Percentiles rank a stretch among this genome's conserved stretches.
Evolutionary conservation across 2,329 filamentous ascomycete genomes (phyloP).

Genomic region (Biscogniauxia sp.): DNA sequence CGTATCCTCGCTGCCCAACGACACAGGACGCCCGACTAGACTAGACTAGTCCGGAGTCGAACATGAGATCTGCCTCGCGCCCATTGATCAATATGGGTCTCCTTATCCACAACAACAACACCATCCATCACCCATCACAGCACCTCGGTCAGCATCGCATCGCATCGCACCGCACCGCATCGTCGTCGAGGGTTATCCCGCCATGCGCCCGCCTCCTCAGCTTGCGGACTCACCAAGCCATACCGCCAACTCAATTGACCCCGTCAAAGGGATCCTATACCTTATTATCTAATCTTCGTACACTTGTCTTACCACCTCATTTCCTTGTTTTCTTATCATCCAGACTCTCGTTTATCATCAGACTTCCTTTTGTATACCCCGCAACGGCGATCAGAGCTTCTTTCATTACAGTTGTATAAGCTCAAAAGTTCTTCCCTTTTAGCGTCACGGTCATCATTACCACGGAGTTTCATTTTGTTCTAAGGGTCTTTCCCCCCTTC

Average conservation of each 20-base stretch:
- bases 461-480: not conserved
- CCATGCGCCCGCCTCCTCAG: not conserved
- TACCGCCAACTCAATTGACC: not conserved
- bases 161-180: too few relatives aligned
- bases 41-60: slow-evolving; percentile 3
- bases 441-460: not conserved
- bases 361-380: not conserved
- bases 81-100: not conserved
- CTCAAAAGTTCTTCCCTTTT: not conserved
- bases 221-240: not conserved
- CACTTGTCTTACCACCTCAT: not conserved
- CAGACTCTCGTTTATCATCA: not conserved
- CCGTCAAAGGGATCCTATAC: not conserved
- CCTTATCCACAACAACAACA: not conserved
- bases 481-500: not conserved
- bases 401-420: not conserved
- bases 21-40: not conserved
- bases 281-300: not conserved
- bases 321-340: not conserved
- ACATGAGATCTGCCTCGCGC: not conserved
- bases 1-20: not conserved
- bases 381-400: not conserved
- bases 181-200: not conserved
- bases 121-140: not conserved
- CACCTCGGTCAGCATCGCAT: not conserved